These are phyloP conservation scores for Cenococcum geophilum DNA, from an alignment of 495 filamentous ascomycete species.

Conservation along the genomic window DNA sequence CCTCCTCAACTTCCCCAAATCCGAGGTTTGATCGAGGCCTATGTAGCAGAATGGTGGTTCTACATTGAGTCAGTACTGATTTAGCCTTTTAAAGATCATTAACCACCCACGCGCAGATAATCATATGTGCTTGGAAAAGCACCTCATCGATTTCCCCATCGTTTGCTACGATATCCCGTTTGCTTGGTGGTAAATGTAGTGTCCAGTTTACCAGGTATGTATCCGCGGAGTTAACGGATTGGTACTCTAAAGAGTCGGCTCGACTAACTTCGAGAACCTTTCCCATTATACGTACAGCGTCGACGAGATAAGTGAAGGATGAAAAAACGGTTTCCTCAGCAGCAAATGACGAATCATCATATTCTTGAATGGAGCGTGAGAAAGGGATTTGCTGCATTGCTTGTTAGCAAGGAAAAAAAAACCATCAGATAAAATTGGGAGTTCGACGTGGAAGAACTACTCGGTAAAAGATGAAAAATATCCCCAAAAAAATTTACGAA, in stretches of 20 bases:
- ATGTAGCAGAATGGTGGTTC: slow-evolving; percentile 65
- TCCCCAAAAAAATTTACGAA: too few relatives aligned
- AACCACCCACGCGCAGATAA: slow-evolving; percentile 53
- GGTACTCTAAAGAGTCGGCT: slow-evolving; percentile 24
- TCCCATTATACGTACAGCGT: slow-evolving; percentile 57
- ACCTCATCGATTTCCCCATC: slow-evolving; percentile 75
- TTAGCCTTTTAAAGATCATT: not conserved
- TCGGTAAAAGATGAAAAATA: not conserved
- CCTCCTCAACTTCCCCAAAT: slow-evolving; percentile 29
- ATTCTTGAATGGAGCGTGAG: slow-evolving; percentile 59
- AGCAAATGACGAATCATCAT: slow-evolving; percentile 60
- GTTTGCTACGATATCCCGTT: slow-evolving; percentile 61
- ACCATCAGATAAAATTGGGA: not conserved
- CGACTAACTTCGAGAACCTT: slow-evolving; percentile 55
- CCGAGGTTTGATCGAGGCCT: slow-evolving; percentile 52
- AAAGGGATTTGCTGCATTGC: slow-evolving; percentile 52
- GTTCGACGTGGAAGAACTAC: too few relatives aligned
- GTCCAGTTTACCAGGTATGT: slow-evolving; percentile 74
- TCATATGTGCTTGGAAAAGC: slow-evolving; percentile 87
- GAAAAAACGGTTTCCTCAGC: slow-evolving; percentile 61
- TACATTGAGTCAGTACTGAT: slow-evolving; percentile 28
- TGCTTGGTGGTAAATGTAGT: slow-evolving; percentile 70
- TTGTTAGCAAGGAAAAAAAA: slow-evolving; percentile 4
- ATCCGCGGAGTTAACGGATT: slow-evolving; percentile 53
- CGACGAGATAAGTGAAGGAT: slow-evolving; percentile 70